Conservation (phyloP, 768 basidiomycete genomes). For the Boletus pseudo-olivaceus region DNA sequence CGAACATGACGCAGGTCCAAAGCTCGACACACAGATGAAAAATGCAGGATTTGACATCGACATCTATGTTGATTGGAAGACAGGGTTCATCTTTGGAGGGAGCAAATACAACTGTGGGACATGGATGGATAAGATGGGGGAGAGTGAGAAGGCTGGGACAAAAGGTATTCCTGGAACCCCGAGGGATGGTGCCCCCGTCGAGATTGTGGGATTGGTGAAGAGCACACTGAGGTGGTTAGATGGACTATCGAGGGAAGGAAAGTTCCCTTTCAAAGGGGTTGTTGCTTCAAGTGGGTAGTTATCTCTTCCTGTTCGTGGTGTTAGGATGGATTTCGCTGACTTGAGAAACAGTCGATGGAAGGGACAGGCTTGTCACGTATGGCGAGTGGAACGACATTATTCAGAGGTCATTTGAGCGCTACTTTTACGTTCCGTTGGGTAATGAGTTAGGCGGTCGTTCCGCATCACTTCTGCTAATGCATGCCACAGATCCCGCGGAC, state of each 20-base stretch:
- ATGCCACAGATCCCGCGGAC: conserved; percentile 55
- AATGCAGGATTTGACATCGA: conserved; percentile 91
- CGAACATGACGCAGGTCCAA: conserved; percentile 94
- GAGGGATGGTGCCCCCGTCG: conserved; percentile 91
- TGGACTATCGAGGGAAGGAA: conserved; percentile 55
- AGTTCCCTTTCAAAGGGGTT: conserved; percentile 91
- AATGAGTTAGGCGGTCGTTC: background rate
- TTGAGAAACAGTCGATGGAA: conserved; percentile 57
- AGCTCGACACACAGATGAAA: conserved; percentile 96
- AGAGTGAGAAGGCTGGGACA: conserved; percentile 84
- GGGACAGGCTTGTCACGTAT: conserved; percentile 73
- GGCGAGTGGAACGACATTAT: conserved; percentile 86
- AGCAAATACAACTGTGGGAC: conserved; percentile 86
- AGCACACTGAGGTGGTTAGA: conserved; percentile 90
- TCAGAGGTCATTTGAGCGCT: conserved; percentile 82
- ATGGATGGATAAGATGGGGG: conserved; percentile 99
- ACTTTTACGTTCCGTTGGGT: conserved; percentile 87
- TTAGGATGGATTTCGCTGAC: background rate
- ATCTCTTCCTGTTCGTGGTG: background rate
- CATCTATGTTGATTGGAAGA: conserved; percentile 93
- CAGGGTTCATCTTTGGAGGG: conserved; percentile 86
- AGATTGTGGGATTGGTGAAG: conserved; percentile 91
- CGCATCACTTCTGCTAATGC: background rate
- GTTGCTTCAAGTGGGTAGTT: conserved; percentile 63
- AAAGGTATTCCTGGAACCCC: conserved; percentile 97